These are phyloP conservation scores for Colletotrichum somersetense DNA, from an alignment of 2,329 filamentous ascomycete genomes.

Conservation along the genomic window DNA sequence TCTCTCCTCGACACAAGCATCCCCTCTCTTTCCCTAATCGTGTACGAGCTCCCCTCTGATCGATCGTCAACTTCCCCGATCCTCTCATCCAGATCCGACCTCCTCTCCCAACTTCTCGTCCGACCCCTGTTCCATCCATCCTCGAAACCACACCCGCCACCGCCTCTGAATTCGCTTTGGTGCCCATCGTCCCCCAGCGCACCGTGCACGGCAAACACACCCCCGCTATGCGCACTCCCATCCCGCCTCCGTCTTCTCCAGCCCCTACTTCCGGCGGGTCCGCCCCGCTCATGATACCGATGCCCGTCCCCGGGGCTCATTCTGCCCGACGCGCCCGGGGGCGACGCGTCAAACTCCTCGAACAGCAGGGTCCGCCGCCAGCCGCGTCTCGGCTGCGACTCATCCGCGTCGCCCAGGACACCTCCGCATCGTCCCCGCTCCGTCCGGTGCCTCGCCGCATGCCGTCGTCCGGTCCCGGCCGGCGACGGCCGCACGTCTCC, in stretches of 20 bases:
- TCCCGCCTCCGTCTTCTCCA: background rate
- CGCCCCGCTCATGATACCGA: background rate
- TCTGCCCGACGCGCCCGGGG: background rate
- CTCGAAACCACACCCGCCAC: background rate
- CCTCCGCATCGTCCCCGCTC: no score
- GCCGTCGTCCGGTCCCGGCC: background rate
- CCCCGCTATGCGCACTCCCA: background rate
- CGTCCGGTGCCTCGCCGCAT: background rate
- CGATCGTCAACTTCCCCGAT: slow-evolving; percentile 32
- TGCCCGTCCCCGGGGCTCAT: background rate
- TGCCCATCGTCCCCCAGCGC: slow-evolving; percentile 1
- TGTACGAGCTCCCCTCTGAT: slow-evolving; percentile 23
- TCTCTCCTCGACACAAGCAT: slow-evolving; percentile 9
- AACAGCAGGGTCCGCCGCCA: slow-evolving; percentile 8
- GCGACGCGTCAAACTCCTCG: background rate
- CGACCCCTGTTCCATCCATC: background rate
- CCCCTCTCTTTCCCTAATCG: slow-evolving; percentile 9
- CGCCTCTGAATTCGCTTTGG: background rate
- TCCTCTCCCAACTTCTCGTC: slow-evolving; percentile 23
- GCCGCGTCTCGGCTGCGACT: background rate
- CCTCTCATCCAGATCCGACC: slow-evolving; percentile 21
- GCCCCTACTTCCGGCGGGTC: background rate
- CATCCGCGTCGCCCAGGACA: background rate
- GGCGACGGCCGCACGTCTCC: background rate
- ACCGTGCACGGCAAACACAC: slow-evolving; percentile 3